Conservation (phyloP, 176 grass and related monocot genomes). For the Oryza glaberrima region DNA sequence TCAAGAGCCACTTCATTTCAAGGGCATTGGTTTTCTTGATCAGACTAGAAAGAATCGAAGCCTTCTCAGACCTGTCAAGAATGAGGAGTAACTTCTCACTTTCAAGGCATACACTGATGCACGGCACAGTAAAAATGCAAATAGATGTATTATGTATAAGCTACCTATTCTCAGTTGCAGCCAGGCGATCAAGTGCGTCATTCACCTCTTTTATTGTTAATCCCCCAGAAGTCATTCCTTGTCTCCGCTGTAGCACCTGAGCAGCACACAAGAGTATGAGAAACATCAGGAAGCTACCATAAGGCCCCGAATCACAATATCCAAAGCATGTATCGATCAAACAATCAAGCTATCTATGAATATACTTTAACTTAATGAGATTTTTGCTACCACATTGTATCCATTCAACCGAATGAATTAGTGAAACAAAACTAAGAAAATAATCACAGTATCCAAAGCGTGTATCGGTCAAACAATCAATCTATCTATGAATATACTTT, state of each 20-base stretch:
- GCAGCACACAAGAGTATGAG: background rate
- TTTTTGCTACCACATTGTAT: background rate
- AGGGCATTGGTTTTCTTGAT: conserved; percentile 93
- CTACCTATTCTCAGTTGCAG: conserved; percentile 83
- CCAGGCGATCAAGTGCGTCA: conserved; percentile 74
- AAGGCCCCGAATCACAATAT: background rate
- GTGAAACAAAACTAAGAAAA: background rate
- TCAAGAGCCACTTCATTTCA: conserved; percentile 99
- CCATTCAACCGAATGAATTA: background rate
- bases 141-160: conserved; percentile 30
- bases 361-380: background rate
- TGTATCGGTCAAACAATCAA: conserved; percentile 5
- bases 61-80: conserved; percentile 74
- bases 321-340: background rate
- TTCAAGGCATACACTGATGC: conserved; percentile 5
- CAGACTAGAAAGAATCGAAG: conserved; percentile 67
- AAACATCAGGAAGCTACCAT: conserved; percentile 21
- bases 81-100: conserved; percentile 24
- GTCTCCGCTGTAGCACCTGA: conserved; percentile 87
- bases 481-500: background rate
- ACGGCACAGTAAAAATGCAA: conserved; percentile 5
- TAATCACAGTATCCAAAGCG: background rate
- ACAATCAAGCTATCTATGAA: conserved; percentile 7
- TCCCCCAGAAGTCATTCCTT: conserved; percentile 75
- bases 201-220: conserved; percentile 93